phyloP scores from a whole-genome alignment of 805 yeast species.

The Lipomyces anomalus region DNA sequence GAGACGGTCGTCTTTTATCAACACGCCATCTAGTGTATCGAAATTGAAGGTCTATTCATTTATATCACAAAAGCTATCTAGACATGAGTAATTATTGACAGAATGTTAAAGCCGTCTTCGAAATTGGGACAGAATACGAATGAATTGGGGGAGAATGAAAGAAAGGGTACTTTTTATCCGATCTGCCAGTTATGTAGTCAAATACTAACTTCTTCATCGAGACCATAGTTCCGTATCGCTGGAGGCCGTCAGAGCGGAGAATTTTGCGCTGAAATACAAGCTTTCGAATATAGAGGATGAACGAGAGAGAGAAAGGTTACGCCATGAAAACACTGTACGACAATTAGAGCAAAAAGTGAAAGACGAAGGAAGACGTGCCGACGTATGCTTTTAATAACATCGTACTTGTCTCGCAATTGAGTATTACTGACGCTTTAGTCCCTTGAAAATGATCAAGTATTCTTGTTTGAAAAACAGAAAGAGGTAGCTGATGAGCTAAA shows the following conservation, averaged over 20 bases:
- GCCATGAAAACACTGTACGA: slow-evolving; percentile 32
- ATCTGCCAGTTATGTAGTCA: too few species aligned
- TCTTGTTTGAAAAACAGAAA: slow-evolving; percentile 36
- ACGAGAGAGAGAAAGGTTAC: slow-evolving; percentile 35
- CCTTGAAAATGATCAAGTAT: slow-evolving; percentile 36
- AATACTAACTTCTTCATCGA: too few species aligned
- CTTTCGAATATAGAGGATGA: slow-evolving; percentile 37
- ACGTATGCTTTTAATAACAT: slow-evolving; percentile 19
- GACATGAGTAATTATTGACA: too few species aligned
- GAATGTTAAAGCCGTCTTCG: too few species aligned
- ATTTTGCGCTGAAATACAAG: slow-evolving; percentile 34
- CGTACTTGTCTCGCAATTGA: neutral
- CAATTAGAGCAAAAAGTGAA: slow-evolving; percentile 31
- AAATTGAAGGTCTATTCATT: too few species aligned
- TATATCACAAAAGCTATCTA: too few species aligned
- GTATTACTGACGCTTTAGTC: slow-evolving; percentile 23
- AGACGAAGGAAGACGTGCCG: slow-evolving; percentile 33
- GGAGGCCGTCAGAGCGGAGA: slow-evolving; percentile 25
- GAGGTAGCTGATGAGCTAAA: slow-evolving; percentile 30
- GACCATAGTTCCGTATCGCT: too few species aligned
- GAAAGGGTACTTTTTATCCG: too few species aligned
- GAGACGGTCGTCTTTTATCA: too few species aligned
- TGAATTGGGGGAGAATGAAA: too few species aligned
- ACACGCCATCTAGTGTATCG: too few species aligned
- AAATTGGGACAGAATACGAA: too few species aligned